Evolutionary conservation across 306 rosid species (phyloP).

Genomic region (Parietaria judaica): DNA sequence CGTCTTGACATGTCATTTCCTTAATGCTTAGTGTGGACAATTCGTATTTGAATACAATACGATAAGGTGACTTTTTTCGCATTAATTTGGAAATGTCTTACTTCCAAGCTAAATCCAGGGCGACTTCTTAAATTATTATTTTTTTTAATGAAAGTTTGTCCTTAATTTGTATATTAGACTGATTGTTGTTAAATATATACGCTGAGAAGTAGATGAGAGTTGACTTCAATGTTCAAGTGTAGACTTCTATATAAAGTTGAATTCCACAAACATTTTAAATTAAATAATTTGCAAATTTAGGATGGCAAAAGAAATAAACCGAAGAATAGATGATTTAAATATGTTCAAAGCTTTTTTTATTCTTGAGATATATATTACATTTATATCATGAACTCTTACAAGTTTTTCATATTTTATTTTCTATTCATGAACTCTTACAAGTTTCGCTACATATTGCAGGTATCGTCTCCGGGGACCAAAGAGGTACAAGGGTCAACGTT

Average conservation of each 20-base stretch:
- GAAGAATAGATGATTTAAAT: too few relatives aligned
- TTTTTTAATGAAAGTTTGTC: neutral
- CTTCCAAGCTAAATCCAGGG: neutral
- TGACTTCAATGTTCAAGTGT: neutral
- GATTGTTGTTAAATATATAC: too few relatives aligned
- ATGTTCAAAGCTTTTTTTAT: too few relatives aligned
- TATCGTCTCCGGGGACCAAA: neutral
- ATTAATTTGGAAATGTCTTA: neutral
- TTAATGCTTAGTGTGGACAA: neutral
- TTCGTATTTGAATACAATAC: neutral
- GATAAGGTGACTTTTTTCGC: neutral
- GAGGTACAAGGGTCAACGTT: neutral
- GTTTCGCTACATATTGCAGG: neutral
- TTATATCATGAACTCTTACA: too few relatives aligned
- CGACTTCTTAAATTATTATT: neutral
- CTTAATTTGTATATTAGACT: neutral
- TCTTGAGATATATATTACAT: too few relatives aligned
- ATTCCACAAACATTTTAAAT: too few relatives aligned
- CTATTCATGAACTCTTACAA: neutral
- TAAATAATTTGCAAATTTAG: too few relatives aligned
- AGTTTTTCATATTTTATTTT: neutral
- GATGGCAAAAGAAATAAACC: too few relatives aligned
- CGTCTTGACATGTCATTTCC: neutral
- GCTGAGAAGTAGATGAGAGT: too few relatives aligned
- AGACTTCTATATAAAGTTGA: too few relatives aligned